Evolutionary conservation across 108 stramenopile genomes (phyloP).

Genomic region (Pseudonitzschia pungens): DNA sequence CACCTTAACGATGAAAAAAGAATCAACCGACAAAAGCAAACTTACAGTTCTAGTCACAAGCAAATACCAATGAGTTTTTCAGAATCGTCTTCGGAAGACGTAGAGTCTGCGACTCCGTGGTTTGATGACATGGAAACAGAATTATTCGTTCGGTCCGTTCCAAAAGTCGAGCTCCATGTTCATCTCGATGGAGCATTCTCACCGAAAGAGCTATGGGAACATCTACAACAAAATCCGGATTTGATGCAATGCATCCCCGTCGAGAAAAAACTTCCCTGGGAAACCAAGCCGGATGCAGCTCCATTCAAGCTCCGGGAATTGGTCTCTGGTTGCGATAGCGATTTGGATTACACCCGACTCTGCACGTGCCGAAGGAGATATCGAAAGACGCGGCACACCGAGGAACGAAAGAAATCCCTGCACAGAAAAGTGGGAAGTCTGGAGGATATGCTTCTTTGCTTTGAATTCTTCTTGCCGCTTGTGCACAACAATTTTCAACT

Average conservation of each 20-base stretch:
- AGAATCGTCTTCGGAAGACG: slow-evolving; percentile 34
- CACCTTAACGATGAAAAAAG: no score
- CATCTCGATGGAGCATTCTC: slow-evolving; percentile 71
- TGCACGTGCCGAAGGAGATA: slow-evolving; percentile 55
- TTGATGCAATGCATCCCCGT: slow-evolving; percentile 45
- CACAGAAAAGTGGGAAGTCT: slow-evolving; percentile 25
- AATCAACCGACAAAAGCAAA: not conserved
- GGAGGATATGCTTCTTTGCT: slow-evolving; percentile 61
- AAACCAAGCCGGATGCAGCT: slow-evolving; percentile 30
- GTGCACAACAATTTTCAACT: slow-evolving; percentile 53
- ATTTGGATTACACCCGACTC: slow-evolving; percentile 42
- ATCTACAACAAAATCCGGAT: slow-evolving; percentile 34
- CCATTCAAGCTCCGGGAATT: slow-evolving; percentile 17
- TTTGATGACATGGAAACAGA: slow-evolving; percentile 27
- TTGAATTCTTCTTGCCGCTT: slow-evolving; percentile 64
- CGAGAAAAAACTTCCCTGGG: slow-evolving; percentile 52
- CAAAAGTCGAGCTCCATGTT: slow-evolving; percentile 74
- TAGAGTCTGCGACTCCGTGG: slow-evolving; percentile 10
- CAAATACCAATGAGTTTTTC: slow-evolving; percentile 2
- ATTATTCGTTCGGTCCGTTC: slow-evolving; percentile 37
- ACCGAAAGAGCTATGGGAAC: slow-evolving; percentile 41
- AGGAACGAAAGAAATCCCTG: slow-evolving; percentile 21
- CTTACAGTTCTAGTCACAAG: not conserved
- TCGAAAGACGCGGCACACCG: slow-evolving; percentile 18
- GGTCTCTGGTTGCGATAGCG: slow-evolving; percentile 43